Evolutionary conservation across 2,329 filamentous ascomycete species (phyloP), one percentile per base, ranked within the genome.

Genomic region (Pleoardoris graminearum): DNA sequence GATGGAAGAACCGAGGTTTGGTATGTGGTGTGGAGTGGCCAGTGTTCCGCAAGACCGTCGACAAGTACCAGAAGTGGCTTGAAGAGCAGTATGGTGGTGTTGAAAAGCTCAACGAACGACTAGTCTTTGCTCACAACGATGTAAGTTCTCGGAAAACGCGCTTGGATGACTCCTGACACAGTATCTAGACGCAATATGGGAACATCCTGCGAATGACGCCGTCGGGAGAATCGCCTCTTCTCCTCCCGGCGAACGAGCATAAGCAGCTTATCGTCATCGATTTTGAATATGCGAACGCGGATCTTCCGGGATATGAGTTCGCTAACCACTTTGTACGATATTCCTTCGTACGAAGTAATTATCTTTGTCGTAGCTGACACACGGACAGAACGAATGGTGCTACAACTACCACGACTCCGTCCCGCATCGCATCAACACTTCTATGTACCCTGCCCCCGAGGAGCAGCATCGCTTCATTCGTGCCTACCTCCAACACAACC

Each of bases 51-150:
- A 79, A 80, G 36, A 82, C 85, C 29, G 85, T 97, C 27, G 84
- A 89, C 19, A 89, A 85, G 65, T 97, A 97, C 72, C 84, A 91
- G 14, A 77, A 78, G 17, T 88, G 87, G 79, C 76, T 97, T n/a
- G 77, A 87, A 47, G 80, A 82, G 33, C 82, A 85, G 63, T 94
- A 92, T 71, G 88, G 88, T 33, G 85, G 85, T 1, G 69, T 78
- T 4, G 76, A 83, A 29, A 83, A 82, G 43, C 80, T 97, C 50
- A 87, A 87, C 47, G 82, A 89, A 41, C 82, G 85, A 49, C 82
- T 99, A 10, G 86, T 97, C 0, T 99, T 99, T 79, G 90, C 91
- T n/a, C 94, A 99, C 72, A 97, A 96, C 66, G 94, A 99, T 81
- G 91, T 95, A 75, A 78, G 88, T 17, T 5, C 4, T 16, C 12